These are phyloP conservation scores for Cercospora janseana DNA, from an alignment of 2,329 filamentous ascomycete genomes.

Conservation along the genomic window DNA sequence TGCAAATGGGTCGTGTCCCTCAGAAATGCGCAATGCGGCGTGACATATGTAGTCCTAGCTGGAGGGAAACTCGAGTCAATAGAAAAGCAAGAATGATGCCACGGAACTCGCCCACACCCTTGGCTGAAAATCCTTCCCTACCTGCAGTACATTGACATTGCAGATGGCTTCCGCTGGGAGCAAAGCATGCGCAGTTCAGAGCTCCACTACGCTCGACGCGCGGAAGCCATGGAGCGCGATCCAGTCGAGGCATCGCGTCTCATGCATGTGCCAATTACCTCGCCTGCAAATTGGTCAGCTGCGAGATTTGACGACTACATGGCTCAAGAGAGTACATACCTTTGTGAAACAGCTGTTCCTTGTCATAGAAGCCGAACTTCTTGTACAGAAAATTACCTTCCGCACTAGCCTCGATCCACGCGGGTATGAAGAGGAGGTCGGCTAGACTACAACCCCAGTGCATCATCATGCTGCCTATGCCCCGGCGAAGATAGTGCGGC, in stretches of 20 bases:
- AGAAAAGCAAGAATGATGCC: no score
- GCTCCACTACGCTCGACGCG: not conserved
- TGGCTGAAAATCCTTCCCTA: no score
- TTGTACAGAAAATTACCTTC: constrained; percentile 32
- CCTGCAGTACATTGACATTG: no score
- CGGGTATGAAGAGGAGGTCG: constrained; percentile 34
- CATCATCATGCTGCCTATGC: constrained; percentile 40
- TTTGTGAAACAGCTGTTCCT: constrained; percentile 6
- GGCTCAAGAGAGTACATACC: not conserved
- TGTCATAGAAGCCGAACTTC: constrained; percentile 28
- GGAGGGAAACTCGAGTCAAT: no score
- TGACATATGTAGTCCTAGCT: no score
- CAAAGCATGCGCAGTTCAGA: constrained; percentile 3
- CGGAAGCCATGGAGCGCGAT: not conserved
- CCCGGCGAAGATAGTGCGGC: constrained; percentile 40
- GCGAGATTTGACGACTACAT: not conserved
- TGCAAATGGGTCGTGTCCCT: not conserved
- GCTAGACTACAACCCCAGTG: constrained; percentile 41
- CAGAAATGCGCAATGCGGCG: no score
- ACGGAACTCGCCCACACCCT: no score
- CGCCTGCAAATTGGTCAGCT: not conserved
- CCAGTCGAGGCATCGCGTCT: constrained; percentile 1
- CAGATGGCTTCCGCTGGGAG: no score
- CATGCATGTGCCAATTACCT: constrained; percentile 9
- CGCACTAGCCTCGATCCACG: constrained; percentile 33